Evolutionary conservation across 305 asterid genomes (phyloP).

Genomic region (Fraxinus greggii): DNA sequence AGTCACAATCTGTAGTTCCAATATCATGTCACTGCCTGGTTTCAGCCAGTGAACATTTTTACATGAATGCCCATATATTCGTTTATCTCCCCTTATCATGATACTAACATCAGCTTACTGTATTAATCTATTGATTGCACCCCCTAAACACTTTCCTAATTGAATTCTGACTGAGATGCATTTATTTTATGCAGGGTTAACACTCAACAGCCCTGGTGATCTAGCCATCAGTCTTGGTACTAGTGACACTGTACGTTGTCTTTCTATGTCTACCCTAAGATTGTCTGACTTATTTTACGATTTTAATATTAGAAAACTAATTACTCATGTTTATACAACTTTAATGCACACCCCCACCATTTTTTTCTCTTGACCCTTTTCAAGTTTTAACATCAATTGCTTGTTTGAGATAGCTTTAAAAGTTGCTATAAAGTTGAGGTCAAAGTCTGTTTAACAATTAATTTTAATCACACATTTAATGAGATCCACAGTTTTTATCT

Average conservation of each 20-base stretch:
- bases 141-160: background rate
- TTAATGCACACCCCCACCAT: background rate
- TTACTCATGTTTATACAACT: background rate
- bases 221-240: conserved; percentile 88
- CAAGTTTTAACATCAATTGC: background rate
- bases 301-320: background rate
- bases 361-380: background rate
- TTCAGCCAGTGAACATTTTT: background rate
- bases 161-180: conserved; percentile 17
- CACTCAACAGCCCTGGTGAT: conserved; percentile 75
- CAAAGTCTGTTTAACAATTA: background rate
- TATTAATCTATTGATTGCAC: background rate
- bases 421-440: background rate
- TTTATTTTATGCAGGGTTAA: conserved; percentile 49
- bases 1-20: background rate
- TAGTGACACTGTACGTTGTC: conserved; percentile 69
- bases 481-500: background rate
- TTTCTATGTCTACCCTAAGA: background rate
- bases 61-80: background rate
- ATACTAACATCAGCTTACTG: background rate
- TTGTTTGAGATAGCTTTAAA: background rate
- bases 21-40: background rate
- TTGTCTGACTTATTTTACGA: background rate
- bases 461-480: background rate
- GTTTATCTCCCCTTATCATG: background rate